phyloP scores from a whole-genome alignment of 1,284 basidiomycete genomes.

The Leccinum fuscescens region DNA sequence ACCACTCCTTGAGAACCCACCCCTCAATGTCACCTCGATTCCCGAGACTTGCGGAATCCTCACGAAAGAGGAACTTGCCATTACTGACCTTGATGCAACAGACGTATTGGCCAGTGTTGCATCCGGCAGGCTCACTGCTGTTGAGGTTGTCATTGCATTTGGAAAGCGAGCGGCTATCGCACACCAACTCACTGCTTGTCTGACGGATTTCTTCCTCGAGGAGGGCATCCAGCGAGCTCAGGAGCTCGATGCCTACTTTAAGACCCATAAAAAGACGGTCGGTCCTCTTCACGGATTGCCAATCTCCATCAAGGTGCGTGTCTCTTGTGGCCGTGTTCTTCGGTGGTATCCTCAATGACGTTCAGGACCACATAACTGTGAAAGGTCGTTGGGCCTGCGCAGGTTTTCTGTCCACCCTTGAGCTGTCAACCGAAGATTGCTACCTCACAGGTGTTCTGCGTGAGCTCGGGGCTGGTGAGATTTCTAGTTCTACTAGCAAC shows the following conservation, averaged over 20 bases:
- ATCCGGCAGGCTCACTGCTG: slow-evolving; percentile 22
- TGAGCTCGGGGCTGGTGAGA: slow-evolving; percentile 34
- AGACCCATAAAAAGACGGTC: slow-evolving; percentile 34
- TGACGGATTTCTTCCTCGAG: slow-evolving; percentile 31
- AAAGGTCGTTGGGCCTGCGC: slow-evolving; percentile 41
- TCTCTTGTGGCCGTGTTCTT: background rate
- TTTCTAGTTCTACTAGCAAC: background rate
- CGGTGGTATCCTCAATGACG: background rate
- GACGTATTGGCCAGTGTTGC: slow-evolving; percentile 22
- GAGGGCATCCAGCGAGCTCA: slow-evolving; percentile 39
- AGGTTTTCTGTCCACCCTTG: slow-evolving; percentile 37
- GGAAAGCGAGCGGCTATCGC: slow-evolving; percentile 33
- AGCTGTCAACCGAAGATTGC: slow-evolving; percentile 27
- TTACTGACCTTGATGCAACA: slow-evolving; percentile 41
- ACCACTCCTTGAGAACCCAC: slow-evolving; percentile 20
- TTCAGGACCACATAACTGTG: slow-evolving; percentile 42
- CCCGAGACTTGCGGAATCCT: slow-evolving; percentile 42
- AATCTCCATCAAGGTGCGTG: slow-evolving; percentile 42
- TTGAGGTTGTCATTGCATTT: slow-evolving; percentile 28
- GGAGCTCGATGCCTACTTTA: slow-evolving; percentile 40
- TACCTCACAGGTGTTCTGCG: slow-evolving; percentile 27
- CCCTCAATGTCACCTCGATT: slow-evolving; percentile 30
- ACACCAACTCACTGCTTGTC: slow-evolving; percentile 29
- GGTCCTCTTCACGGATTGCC: slow-evolving; percentile 53
- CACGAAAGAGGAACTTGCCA: slow-evolving; percentile 37